A percentile compares a stretch with the other conserved stretches of the same genome.
These are phyloP conservation scores for Viola odorata DNA, from an alignment of 345 rosid genomes.

Conservation along the genomic window DNA sequence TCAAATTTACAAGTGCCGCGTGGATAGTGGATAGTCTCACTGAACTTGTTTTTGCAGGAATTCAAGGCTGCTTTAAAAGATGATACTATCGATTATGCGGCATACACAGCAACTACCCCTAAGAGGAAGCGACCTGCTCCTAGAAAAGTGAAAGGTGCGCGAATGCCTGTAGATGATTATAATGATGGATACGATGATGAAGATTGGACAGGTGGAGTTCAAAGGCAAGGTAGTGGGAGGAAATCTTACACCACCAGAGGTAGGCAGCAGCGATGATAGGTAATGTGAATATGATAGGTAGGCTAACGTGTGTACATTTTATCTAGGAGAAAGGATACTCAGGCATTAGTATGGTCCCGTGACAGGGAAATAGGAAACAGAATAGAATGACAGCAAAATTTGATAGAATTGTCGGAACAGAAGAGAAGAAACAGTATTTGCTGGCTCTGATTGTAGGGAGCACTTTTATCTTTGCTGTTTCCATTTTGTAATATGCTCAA, in stretches of 20 bases:
- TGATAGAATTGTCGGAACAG: conserved; percentile 21
- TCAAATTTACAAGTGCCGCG: too few species aligned
- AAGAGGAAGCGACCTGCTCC: conserved; percentile 75
- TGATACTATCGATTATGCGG: conserved; percentile 69
- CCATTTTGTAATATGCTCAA: conserved; percentile 24
- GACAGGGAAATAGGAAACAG: conserved; percentile 16
- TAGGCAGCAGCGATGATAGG: conserved; percentile 40
- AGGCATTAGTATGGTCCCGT: not conserved
- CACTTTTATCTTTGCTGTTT: conserved; percentile 19
- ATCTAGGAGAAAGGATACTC: conserved; percentile 8
- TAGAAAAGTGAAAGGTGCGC: conserved; percentile 30
- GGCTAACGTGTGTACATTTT: conserved; percentile 50
- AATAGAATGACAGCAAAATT: conserved; percentile 23
- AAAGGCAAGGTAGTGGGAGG: conserved; percentile 39
- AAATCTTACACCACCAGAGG: conserved; percentile 42
- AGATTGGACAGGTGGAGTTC: conserved; percentile 41
- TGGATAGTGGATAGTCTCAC: too few species aligned
- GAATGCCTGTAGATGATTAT: conserved; percentile 25
- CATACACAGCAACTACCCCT: conserved; percentile 61
- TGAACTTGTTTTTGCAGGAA: conserved; percentile 42
- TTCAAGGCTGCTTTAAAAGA: conserved; percentile 83
- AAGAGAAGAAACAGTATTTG: conserved; percentile 2
- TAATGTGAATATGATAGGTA: conserved; percentile 35
- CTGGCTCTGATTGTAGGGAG: conserved; percentile 10
- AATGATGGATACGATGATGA: conserved; percentile 44